Conservation (phyloP, 257 asterid genomes). For the Buddleja alternifolia region DNA sequence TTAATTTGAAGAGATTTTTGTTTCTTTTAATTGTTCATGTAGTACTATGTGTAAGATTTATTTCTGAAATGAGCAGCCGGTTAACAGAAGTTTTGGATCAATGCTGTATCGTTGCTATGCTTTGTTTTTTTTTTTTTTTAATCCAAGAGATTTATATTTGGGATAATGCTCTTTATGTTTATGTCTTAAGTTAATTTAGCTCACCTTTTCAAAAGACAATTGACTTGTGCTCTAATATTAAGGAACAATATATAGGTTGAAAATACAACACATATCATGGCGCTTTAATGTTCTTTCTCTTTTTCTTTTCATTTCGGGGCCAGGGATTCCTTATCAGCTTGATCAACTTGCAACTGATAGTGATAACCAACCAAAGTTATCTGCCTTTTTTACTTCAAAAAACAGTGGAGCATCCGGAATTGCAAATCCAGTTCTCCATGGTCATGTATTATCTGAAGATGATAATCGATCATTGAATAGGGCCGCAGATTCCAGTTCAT, state of each 20-base stretch:
- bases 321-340: constrained; percentile 94
- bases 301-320: not conserved
- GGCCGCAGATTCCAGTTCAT: constrained; percentile 36
- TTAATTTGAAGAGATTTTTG: constrained; percentile 16
- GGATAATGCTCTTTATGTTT: not conserved
- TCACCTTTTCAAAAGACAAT: not conserved
- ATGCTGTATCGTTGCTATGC: not conserved
- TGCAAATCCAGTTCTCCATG: constrained; percentile 38
- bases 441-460: constrained; percentile 35
- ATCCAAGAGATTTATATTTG: not conserved
- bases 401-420: constrained; percentile 37
- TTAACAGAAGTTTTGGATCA: constrained; percentile 20
- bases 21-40: not conserved
- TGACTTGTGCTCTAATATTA: not conserved
- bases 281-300: constrained; percentile 26
- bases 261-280: constrained; percentile 14
- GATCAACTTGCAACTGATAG: constrained; percentile 72
- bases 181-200: not conserved
- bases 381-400: constrained; percentile 68
- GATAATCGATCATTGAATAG: constrained; percentile 34
- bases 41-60: not conserved
- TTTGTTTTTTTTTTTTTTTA: not conserved
- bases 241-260: constrained; percentile 8
- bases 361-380: constrained; percentile 72
- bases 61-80: not conserved